Evolutionary conservation across 139 green algal species (phyloP).

Genomic region (Raphidocelis subcapitata): DNA sequence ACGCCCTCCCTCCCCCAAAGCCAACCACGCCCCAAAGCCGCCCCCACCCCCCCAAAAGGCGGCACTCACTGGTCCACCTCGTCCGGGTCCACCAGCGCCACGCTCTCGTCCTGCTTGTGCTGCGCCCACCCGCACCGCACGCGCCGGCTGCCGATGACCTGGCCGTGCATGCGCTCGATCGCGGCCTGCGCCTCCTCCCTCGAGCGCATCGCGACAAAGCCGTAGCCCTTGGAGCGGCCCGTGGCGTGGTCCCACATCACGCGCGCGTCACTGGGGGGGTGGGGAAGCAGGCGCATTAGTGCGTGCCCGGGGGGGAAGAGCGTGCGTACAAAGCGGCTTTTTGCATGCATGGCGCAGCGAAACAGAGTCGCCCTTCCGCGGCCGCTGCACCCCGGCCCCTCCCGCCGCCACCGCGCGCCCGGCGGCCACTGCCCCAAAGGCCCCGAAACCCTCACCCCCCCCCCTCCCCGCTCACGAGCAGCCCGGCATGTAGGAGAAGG

Average conservation of each 20-base stretch:
- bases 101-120: conserved; percentile 57
- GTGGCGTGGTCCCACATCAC: conserved; percentile 81
- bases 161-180: conserved; percentile 64
- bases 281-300: background rate
- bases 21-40: too few relatives aligned
- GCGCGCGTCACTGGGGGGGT: conserved; percentile 58
- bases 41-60: too few relatives aligned
- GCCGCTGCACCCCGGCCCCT: too few relatives aligned
- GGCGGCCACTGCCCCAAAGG: too few relatives aligned
- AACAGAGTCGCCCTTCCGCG: too few relatives aligned
- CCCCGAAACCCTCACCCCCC: background rate
- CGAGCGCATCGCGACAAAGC: conserved; percentile 76
- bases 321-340: too few relatives aligned
- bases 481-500: conserved; percentile 17
- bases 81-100: too few relatives aligned
- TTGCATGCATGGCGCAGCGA: too few relatives aligned
- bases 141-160: conserved; percentile 49
- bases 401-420: too few relatives aligned
- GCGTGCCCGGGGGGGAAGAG: background rate
- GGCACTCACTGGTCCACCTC: too few relatives aligned
- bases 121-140: conserved; percentile 75
- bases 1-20: too few relatives aligned
- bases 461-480: conserved; percentile 49
- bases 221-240: conserved; percentile 67
- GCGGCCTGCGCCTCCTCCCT: conserved; percentile 56